phyloP scores from a whole-genome alignment of 129 eudicot species.

The Lonicera japonica region DNA sequence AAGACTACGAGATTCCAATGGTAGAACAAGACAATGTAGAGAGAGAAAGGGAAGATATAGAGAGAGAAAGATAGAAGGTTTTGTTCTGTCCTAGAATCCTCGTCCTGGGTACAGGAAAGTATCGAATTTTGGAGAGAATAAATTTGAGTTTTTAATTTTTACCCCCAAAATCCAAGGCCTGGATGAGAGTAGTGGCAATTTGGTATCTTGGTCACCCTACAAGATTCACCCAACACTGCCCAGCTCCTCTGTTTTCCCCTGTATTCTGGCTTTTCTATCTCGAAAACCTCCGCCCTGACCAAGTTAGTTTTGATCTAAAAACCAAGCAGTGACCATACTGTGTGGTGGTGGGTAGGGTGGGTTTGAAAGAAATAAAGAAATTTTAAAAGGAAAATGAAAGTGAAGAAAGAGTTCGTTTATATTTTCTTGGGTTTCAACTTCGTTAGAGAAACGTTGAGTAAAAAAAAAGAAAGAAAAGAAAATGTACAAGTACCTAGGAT shows the following conservation, averaged over 20 bases:
- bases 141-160: slow-evolving; percentile 37
- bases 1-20: slow-evolving; percentile 21
- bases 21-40: slow-evolving; percentile 41
- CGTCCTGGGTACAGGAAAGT: slow-evolving; percentile 21
- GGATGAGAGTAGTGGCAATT: slow-evolving; percentile 4
- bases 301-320: background rate
- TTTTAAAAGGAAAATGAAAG: background rate
- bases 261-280: no score
- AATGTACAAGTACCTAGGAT: no score
- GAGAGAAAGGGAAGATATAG: slow-evolving; percentile 13
- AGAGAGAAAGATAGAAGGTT: background rate
- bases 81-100: slow-evolving; percentile 14
- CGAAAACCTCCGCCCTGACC: slow-evolving; percentile 17
- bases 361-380: no score
- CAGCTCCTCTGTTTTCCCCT: no score
- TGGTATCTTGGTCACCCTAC: slow-evolving; percentile 12
- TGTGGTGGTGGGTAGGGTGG: no score
- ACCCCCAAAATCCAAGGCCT: slow-evolving; percentile 15
- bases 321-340: slow-evolving; percentile 5
- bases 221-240: background rate
- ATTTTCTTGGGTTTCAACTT: no score
- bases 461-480: no score
- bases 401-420: background rate
- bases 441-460: no score
- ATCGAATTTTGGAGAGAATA: slow-evolving; percentile 47